A percentile compares a stretch with the other conserved stretches of the same genome.
Evolutionary conservation across 2,329 filamentous ascomycete genomes (phyloP).

Genomic region (Penicillium thymicola): DNA sequence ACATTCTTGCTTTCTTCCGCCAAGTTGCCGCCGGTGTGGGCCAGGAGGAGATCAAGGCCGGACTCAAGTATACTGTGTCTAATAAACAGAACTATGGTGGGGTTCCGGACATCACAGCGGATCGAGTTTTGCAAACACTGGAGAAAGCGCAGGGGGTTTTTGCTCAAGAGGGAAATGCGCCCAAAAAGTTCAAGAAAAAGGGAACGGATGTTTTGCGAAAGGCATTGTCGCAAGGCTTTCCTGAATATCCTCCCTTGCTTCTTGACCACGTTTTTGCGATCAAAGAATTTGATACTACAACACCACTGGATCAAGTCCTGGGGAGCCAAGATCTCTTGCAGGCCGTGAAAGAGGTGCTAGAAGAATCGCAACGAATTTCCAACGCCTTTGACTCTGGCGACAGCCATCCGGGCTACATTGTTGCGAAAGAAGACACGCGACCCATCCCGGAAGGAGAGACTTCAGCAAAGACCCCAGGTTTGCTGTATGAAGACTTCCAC

Average conservation of each 20-base stretch:
- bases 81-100: slow-evolving; percentile 80
- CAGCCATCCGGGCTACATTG: slow-evolving; percentile 76
- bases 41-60: slow-evolving; percentile 77
- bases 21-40: slow-evolving; percentile 76
- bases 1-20: slow-evolving; percentile 75
- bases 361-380: slow-evolving; percentile 67
- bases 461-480: slow-evolving; percentile 30
- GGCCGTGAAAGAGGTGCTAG: slow-evolving; percentile 64
- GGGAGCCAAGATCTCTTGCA: slow-evolving; percentile 63
- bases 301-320: slow-evolving; percentile 67
- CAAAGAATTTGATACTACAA: slow-evolving; percentile 65
- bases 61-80: slow-evolving; percentile 73
- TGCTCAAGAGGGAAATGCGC: slow-evolving; percentile 35
- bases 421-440: slow-evolving; percentile 61
- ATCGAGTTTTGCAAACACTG: slow-evolving; percentile 67
- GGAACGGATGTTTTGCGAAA: slow-evolving; percentile 72
- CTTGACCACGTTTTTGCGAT: slow-evolving; percentile 79
- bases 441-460: slow-evolving; percentile 41
- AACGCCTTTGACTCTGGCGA: slow-evolving; percentile 65
- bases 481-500: slow-evolving; percentile 93
- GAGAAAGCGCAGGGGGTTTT: slow-evolving; percentile 55
- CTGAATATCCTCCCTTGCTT: slow-evolving; percentile 81
- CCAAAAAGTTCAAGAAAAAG: slow-evolving; percentile 71
- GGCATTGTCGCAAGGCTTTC: slow-evolving; percentile 77
- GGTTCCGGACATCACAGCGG: slow-evolving; percentile 69